Conservation (phyloP, 345 rosid genomes). For the Arabidopsis arenosa region DNA sequence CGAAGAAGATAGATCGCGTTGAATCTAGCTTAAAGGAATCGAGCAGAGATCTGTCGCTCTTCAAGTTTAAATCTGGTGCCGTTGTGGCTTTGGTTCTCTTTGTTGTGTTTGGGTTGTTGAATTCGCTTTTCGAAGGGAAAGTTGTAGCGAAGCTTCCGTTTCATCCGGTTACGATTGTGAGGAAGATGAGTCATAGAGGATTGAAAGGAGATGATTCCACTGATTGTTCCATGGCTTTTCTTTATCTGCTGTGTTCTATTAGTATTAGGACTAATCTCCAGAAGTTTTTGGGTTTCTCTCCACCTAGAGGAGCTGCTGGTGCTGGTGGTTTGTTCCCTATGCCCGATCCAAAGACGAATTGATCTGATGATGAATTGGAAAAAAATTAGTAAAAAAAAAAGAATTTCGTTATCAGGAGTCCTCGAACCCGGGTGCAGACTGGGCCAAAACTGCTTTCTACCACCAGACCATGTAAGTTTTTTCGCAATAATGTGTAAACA, state of each 20-base stretch:
- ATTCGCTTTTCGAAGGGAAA: constrained; percentile 93
- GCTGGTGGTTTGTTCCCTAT: constrained; percentile 74
- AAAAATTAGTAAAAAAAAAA: too few species aligned
- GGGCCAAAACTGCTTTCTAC: too few species aligned
- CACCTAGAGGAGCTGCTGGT: constrained; percentile 66
- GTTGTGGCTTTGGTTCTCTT: constrained; percentile 92
- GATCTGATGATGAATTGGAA: constrained; percentile 32
- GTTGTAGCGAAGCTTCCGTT: constrained; percentile 95
- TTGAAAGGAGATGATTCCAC: constrained; percentile 80
- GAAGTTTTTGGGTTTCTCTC: constrained; percentile 75
- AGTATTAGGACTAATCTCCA: constrained; percentile 84
- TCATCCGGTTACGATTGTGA: constrained; percentile 73
- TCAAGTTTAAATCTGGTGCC: constrained; percentile 99
- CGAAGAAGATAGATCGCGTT: constrained; percentile 96
- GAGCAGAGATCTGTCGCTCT: constrained; percentile 89
- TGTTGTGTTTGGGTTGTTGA: constrained; percentile 85
- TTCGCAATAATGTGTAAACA: too few species aligned
- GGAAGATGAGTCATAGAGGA: constrained; percentile 96
- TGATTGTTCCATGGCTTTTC: constrained; percentile 90
- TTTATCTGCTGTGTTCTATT: constrained; percentile 78
- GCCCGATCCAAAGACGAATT: constrained; percentile 87
- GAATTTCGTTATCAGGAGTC: too few species aligned
- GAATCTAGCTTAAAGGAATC: constrained; percentile 91
- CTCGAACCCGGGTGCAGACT: too few species aligned
- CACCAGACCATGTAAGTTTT: too few species aligned